Conservation (phyloP, 2,329 filamentous ascomycete species). For the Sclerotinia spermophila region DNA sequence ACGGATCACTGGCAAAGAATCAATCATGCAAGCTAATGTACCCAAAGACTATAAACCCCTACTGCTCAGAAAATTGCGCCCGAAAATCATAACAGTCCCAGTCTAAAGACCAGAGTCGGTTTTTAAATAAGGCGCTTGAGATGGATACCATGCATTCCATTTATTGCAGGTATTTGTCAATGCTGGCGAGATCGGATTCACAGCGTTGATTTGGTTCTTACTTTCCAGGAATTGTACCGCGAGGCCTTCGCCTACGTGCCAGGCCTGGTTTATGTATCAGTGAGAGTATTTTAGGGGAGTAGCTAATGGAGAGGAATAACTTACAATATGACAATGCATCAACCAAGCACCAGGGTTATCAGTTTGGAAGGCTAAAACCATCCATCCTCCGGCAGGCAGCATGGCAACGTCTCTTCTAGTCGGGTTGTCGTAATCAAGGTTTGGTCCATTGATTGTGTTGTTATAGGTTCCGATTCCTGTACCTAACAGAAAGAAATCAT, state of each 20-base stretch:
- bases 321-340: conserved; percentile 30
- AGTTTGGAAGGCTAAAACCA: conserved; percentile 25
- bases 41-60: no score
- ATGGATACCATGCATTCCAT: conserved; percentile 27
- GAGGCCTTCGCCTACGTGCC: conserved; percentile 15
- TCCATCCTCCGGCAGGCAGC: conserved; percentile 33
- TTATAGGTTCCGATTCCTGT: conserved; percentile 25
- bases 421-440: conserved; percentile 40
- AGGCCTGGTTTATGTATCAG: conserved; percentile 9
- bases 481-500: conserved; percentile 42
- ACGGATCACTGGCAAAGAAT: not conserved
- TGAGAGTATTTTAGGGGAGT: no score
- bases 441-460: not conserved
- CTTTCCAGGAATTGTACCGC: conserved; percentile 15
- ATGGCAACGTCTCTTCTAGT: conserved; percentile 49
- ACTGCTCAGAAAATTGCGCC: not conserved
- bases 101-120: conserved; percentile 34
- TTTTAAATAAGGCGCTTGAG: conserved; percentile 23
- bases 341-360: conserved; percentile 40
- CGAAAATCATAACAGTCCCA: not conserved
- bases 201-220: conserved; percentile 4
- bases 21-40: not conserved
- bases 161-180: conserved; percentile 26
- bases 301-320: not conserved
- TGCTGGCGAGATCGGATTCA: conserved; percentile 22